phyloP scores from a whole-genome alignment of 1,284 basidiomycete genomes.

The Fomitiporia mediterranea region DNA sequence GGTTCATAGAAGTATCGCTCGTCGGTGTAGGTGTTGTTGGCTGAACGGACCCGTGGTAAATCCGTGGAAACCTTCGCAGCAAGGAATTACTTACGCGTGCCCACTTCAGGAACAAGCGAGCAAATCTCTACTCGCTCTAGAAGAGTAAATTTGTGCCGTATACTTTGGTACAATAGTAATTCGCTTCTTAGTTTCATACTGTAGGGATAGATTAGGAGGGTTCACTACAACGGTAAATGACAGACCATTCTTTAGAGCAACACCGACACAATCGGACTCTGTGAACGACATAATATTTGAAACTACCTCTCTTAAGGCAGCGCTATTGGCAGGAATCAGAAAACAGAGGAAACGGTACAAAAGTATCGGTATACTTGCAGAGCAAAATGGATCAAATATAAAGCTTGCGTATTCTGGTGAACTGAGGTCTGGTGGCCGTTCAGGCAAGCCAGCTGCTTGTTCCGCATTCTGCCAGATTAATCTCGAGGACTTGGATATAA shows the following conservation, averaged over 20 bases:
- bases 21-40: no score
- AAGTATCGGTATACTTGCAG: background rate
- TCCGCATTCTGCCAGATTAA: constrained; percentile 1
- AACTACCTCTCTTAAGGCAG: background rate
- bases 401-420: constrained; percentile 10
- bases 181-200: background rate
- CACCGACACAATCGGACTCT: background rate
- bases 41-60: no score
- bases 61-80: no score
- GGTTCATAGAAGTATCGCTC: no score
- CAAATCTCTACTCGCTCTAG: no score
- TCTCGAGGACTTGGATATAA: constrained; percentile 9
- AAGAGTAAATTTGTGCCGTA: no score
- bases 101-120: no score
- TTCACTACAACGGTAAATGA: background rate
- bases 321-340: background rate
- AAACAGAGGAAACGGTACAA: background rate
- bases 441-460: background rate
- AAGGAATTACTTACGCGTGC: no score
- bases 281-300: background rate
- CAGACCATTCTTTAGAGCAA: background rate
- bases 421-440: constrained; percentile 5
- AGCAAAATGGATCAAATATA: constrained; percentile 8
- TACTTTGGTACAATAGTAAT: no score
- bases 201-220: background rate